A percentile compares a stretch with the other conserved stretches of the same genome.
Evolutionary conservation across 208 protist genomes (phyloP).

Genomic region (Leishmania major): DNA sequence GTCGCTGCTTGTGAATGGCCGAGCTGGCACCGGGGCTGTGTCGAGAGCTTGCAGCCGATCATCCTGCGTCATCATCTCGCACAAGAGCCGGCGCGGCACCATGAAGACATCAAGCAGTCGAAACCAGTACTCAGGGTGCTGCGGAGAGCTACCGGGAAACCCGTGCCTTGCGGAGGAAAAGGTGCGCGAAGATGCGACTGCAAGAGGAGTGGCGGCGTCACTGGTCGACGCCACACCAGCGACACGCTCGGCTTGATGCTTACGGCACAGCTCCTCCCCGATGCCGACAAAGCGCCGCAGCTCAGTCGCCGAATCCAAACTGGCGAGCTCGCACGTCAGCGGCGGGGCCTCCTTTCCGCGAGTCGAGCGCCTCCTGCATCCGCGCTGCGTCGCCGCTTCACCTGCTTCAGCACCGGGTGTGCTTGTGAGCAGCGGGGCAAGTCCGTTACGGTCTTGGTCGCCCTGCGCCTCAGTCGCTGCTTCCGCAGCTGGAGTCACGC

Average conservation of each 20-base stretch:
- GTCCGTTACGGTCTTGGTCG: neutral
- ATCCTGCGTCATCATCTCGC: constrained; percentile 17
- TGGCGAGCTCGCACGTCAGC: neutral
- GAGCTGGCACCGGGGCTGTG: neutral
- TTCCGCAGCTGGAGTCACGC: neutral
- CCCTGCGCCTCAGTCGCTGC: neutral
- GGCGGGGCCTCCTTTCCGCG: neutral
- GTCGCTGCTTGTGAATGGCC: neutral
- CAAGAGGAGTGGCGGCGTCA: neutral
- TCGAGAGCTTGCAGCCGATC: constrained; percentile 1
- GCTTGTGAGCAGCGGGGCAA: neutral
- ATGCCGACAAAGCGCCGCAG: constrained; percentile 44
- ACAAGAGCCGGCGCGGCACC: constrained; percentile 49
- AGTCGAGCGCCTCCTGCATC: no score
- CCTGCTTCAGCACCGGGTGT: neutral
- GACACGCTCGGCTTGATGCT: constrained; percentile 29
- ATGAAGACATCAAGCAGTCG: constrained; percentile 65
- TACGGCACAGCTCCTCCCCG: constrained; percentile 50
- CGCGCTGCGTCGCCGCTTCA: neutral
- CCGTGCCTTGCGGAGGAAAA: neutral
- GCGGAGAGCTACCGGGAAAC: neutral
- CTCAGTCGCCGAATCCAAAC: constrained; percentile 9
- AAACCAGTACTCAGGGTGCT: constrained; percentile 54
- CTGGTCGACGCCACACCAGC: neutral
- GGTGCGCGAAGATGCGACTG: neutral